Conservation (phyloP, 495 filamentous ascomycete species). For the Oidiodendron maius region DNA sequence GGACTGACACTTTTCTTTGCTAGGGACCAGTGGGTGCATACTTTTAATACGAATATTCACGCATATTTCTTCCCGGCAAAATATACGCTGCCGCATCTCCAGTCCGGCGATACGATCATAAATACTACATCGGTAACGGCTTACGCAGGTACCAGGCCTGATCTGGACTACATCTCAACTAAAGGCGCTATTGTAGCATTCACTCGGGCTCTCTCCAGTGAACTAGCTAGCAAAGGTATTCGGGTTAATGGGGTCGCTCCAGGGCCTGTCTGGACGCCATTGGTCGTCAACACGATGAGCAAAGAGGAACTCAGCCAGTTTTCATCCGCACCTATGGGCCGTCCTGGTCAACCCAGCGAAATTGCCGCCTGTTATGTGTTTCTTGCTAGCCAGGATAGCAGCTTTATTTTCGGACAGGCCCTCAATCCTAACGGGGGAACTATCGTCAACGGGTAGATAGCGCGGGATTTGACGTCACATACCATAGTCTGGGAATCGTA, state of each 20-base stretch:
- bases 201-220: constrained; percentile 72
- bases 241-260: constrained; percentile 75
- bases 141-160: background rate
- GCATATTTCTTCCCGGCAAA: constrained; percentile 60
- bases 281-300: constrained; percentile 72
- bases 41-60: constrained; percentile 54
- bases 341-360: constrained; percentile 24
- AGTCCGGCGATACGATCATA: constrained; percentile 29
- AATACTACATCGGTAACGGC: background rate
- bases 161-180: constrained; percentile 73
- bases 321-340: constrained; percentile 67
- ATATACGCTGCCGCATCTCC: constrained; percentile 50
- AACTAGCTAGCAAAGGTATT: constrained; percentile 64
- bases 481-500: too few species aligned
- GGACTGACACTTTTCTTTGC: background rate
- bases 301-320: constrained; percentile 63
- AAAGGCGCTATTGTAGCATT: constrained; percentile 80
- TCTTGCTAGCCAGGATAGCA: background rate
- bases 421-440: too few species aligned
- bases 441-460: too few species aligned
- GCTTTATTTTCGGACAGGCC: too few species aligned
- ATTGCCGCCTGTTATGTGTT: background rate
- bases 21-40: constrained; percentile 8
- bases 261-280: constrained; percentile 79
- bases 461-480: too few species aligned